These are phyloP conservation scores for Penicillium canariense DNA, from an alignment of 495 filamentous ascomycete genomes.

Conservation along the genomic window DNA sequence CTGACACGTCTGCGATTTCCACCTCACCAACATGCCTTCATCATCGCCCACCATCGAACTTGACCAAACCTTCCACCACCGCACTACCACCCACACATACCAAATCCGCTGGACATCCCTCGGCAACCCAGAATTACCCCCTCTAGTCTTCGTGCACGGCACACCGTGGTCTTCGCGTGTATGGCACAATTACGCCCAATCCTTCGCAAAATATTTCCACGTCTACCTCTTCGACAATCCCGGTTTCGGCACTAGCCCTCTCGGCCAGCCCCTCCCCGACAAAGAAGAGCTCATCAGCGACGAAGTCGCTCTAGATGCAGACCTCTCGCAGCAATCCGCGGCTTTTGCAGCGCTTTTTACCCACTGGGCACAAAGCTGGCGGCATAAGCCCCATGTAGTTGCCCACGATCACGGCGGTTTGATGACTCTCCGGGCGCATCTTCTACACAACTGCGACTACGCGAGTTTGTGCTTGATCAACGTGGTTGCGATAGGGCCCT, in stretches of 20 bases:
- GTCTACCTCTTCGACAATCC: slow-evolving; percentile 42
- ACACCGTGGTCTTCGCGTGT: slow-evolving; percentile 37
- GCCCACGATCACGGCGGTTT: slow-evolving; percentile 37
- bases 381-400: slow-evolving; percentile 27
- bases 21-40: not conserved
- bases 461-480: slow-evolving; percentile 34
- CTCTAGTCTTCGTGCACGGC: slow-evolving; percentile 36
- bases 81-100: slow-evolving; percentile 19
- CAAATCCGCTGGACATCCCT: slow-evolving; percentile 28
- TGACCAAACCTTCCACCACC: slow-evolving; percentile 25
- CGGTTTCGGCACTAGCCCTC: slow-evolving; percentile 28
- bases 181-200: slow-evolving; percentile 28
- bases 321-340: slow-evolving; percentile 26
- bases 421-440: slow-evolving; percentile 25
- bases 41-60: slow-evolving; percentile 7
- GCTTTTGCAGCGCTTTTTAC: slow-evolving; percentile 31
- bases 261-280: slow-evolving; percentile 12
- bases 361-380: slow-evolving; percentile 19
- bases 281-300: slow-evolving; percentile 6
- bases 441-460: slow-evolving; percentile 27
- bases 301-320: slow-evolving; percentile 19
- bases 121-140: slow-evolving; percentile 16
- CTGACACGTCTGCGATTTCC: too few relatives aligned
- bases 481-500: slow-evolving; percentile 34
- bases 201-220: slow-evolving; percentile 25